Percentiles rank a stretch among this genome's conserved stretches.
These are phyloP conservation scores for Streptanthus diversifolius DNA, from an alignment of 345 rosid species.

Conservation along the genomic window DNA sequence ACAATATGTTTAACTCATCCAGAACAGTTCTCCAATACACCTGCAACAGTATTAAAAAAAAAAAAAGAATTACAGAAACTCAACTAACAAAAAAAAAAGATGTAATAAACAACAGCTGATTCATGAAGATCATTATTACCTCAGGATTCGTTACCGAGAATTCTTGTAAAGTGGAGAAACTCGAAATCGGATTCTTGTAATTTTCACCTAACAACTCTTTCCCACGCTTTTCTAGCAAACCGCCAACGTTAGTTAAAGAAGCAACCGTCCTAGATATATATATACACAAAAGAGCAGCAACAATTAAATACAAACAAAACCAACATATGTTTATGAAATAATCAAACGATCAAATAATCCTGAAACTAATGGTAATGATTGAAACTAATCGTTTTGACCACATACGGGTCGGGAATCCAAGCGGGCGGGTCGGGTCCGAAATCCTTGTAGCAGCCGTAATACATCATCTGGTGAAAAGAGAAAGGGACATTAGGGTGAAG, in stretches of 20 bases:
- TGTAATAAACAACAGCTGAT: background rate
- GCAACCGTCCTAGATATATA: slow-evolving; percentile 53
- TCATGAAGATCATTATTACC: slow-evolving; percentile 36
- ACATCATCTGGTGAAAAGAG: slow-evolving; percentile 82
- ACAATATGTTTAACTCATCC: slow-evolving; percentile 58
- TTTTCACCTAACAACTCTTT: slow-evolving; percentile 64
- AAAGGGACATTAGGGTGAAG: slow-evolving; percentile 74
- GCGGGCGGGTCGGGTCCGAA: slow-evolving; percentile 89
- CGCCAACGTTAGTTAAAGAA: slow-evolving; percentile 61
- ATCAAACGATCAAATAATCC: background rate
- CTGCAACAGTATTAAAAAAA: slow-evolving; percentile 33
- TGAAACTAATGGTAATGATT: background rate
- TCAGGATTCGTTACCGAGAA: slow-evolving; percentile 86
- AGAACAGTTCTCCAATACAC: slow-evolving; percentile 79
- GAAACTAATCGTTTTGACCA: background rate
- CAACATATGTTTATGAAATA: background rate
- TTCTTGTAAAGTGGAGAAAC: slow-evolving; percentile 78
- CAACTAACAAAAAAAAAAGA: background rate
- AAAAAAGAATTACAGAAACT: background rate
- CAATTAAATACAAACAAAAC: background rate
- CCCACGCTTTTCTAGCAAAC: slow-evolving; percentile 64
- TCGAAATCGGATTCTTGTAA: slow-evolving; percentile 71
- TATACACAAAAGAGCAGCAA: background rate
- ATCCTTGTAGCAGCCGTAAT: slow-evolving; percentile 72
- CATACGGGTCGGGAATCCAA: slow-evolving; percentile 86